Base-by-base conservation (phyloP, 805 yeast genomes). In the Clavispora asparagi region DNA sequence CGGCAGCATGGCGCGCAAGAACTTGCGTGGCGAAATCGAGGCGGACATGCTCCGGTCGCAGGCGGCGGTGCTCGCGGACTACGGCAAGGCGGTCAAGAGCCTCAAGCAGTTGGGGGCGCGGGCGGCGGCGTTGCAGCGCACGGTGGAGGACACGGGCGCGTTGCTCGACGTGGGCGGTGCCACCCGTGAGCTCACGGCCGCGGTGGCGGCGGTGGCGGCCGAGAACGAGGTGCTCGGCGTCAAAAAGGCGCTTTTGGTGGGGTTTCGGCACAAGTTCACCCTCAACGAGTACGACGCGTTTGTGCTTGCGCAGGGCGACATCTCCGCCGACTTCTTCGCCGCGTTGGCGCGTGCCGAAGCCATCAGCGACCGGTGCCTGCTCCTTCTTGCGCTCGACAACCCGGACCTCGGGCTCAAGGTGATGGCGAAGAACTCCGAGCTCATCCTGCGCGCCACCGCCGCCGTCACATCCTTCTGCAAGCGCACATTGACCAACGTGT, bases 241-340 rank as follows among this genome's bases (percentile, higher is more conserved):
- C 41, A 80, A 83, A 55, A 82, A 78, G 56, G 62, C 70, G 32
- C 56, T 87, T 1, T 62, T 87, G 36, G 55, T 63, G 0, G 72
- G 75, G 27, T 78, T 85, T 53, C 80, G 82, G 50, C 71, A 74
- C 4, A 77, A 78, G 46, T 88, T 86, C 58, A 79, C 91, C 0
- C 62, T 92, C 39, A 77, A 76, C 39, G 91, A 83, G 49, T 77
- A 79, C 46, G 97, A 92, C 54, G 83, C 81, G 39, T 85, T 78
- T 55, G 63, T 77, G 7, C 66, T 91, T 35, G 59, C 63, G 19
- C 71, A 74, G 28, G 73, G 71, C 13, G 77, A 70, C 11, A 68
- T 77, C 28, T 68, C 70, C 50, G 68, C 72, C 1, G 81, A 76
- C 43, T 89, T 85, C 59, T 87, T 88, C 54, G 60, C 57, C 4